Conservation (phyloP, 257 asterid genomes). For the Gardenia jasminoides region DNA sequence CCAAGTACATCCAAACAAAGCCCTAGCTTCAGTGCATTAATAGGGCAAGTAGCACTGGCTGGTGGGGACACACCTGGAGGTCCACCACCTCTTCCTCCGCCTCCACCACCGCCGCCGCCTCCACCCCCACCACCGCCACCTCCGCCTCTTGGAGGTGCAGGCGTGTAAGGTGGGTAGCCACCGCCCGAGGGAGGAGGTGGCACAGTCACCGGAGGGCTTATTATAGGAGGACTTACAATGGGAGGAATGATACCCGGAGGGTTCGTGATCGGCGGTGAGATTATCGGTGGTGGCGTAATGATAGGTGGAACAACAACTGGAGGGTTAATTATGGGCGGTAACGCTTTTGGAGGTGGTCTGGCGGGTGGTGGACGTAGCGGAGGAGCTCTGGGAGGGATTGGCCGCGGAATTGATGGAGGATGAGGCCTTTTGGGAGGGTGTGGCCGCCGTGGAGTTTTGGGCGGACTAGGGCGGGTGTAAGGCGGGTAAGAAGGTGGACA, state of each 20-base stretch:
- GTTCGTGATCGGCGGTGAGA: constrained; percentile 37
- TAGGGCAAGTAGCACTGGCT: constrained; percentile 54
- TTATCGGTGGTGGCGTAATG: constrained; percentile 28
- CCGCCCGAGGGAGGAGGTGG: constrained; percentile 43
- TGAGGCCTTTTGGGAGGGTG: constrained; percentile 37
- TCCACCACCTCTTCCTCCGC: constrained; percentile 33
- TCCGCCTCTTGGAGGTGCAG: constrained; percentile 36
- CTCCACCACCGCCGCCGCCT: constrained; percentile 12
- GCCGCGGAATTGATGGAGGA: constrained; percentile 26
- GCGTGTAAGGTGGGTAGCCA: constrained; percentile 55
- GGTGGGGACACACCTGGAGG: constrained; percentile 37
- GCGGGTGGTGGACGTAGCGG: constrained; percentile 21
- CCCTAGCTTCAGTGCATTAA: constrained; percentile 80
- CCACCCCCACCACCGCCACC: constrained; percentile 12
- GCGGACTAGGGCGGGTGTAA: constrained; percentile 53
- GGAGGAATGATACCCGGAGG: constrained; percentile 41
- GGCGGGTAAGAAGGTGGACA: constrained; percentile 58
- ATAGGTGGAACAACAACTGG: constrained; percentile 42
- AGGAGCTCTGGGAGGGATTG: constrained; percentile 11
- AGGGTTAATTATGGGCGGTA: constrained; percentile 41
- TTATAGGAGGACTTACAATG: constrained; percentile 38
- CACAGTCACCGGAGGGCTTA: constrained; percentile 31
- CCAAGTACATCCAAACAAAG: constrained; percentile 88
- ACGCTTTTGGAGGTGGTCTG: constrained; percentile 24
- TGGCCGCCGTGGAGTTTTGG: constrained; percentile 34